phyloP scores from a whole-genome alignment of 257 asterid species.

The Capsicum baccatum region DNA sequence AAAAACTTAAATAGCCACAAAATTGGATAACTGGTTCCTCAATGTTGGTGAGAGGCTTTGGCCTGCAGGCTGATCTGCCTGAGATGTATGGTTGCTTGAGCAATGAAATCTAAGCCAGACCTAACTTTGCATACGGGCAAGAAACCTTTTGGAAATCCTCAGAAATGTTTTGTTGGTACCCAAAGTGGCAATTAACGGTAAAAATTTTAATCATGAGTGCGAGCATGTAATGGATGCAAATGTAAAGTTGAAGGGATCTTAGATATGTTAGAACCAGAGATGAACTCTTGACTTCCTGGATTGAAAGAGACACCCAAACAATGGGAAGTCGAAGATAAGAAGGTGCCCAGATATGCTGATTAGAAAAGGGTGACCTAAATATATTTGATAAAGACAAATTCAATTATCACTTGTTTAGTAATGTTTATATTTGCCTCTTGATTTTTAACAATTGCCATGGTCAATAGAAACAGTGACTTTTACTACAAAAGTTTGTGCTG shows the following conservation, averaged over 20 bases:
- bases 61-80: neutral
- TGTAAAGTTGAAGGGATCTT: neutral
- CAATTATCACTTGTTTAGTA: neutral
- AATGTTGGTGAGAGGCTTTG: slow-evolving; percentile 15
- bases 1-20: neutral
- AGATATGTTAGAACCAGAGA: neutral
- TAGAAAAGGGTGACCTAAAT: neutral
- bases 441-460: neutral
- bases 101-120: slow-evolving; percentile 13
- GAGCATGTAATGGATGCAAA: neutral
- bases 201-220: neutral
- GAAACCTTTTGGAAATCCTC: neutral
- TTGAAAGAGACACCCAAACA: neutral
- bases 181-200: neutral
- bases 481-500: neutral
- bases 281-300: neutral
- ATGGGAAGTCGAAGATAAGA: neutral
- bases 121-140: neutral
- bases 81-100: neutral
- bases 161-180: neutral
- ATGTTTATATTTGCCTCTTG: neutral
- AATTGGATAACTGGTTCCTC: slow-evolving; percentile 5
- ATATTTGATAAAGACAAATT: neutral
- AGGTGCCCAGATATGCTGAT: neutral
- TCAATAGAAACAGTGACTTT: neutral